Evolutionary conservation across 2,329 filamentous ascomycete genomes (phyloP).

Genomic region (Penicillium frequentans): DNA sequence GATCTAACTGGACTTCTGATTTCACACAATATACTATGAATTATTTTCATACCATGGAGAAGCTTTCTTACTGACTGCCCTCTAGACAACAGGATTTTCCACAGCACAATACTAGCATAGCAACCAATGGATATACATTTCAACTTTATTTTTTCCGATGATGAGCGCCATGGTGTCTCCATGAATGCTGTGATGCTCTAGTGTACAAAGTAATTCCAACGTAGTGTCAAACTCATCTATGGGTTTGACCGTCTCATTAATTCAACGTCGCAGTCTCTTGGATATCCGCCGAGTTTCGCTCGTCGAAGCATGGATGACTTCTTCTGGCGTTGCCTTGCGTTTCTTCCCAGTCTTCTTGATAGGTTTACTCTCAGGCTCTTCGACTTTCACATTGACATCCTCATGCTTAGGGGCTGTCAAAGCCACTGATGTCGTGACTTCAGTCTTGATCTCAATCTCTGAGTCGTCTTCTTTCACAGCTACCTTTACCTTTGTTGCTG

Average conservation of each 20-base stretch:
- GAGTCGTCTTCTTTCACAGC: constrained; percentile 30
- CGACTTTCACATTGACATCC: constrained; percentile 16
- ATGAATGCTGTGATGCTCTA: not conserved
- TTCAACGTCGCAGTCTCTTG: constrained; percentile 28
- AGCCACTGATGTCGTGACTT: constrained; percentile 26
- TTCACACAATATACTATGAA: constrained; percentile 5
- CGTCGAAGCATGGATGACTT: constrained; percentile 20
- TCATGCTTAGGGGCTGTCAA: constrained; percentile 28
- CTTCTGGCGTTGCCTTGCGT: constrained; percentile 16
- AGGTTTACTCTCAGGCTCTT: constrained; percentile 17
- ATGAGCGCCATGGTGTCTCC: not conserved
- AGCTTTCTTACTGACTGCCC: constrained; percentile 22
- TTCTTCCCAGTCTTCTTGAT: constrained; percentile 15
- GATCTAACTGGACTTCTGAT: constrained; percentile 89
- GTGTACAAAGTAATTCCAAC: not conserved
- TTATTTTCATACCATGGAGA: constrained; percentile 6
- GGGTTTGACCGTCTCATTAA: not conserved
- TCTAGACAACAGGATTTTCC: constrained; percentile 3
- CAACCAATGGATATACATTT: not conserved
- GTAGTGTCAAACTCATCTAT: not conserved
- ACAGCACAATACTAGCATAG: not conserved
- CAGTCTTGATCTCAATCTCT: constrained; percentile 28
- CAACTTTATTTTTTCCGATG: not conserved
- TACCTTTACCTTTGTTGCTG: constrained; percentile 38
- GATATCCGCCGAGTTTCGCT: constrained; percentile 30